These are phyloP conservation scores for Meyerozyma smithsonii DNA, from an alignment of 1,139 yeast genomes.

Conservation along the genomic window DNA sequence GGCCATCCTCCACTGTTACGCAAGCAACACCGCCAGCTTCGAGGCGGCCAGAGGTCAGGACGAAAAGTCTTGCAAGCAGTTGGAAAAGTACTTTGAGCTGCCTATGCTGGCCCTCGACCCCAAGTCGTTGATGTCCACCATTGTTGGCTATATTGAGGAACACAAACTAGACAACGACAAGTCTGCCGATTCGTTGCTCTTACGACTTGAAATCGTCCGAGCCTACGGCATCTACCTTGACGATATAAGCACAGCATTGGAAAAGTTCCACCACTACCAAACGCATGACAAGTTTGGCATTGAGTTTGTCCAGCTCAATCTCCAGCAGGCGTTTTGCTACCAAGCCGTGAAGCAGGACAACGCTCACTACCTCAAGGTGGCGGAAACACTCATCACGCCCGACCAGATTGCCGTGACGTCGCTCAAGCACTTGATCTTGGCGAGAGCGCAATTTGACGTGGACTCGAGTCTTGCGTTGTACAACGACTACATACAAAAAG, in stretches of 20 bases:
- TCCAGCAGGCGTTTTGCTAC: constrained; percentile 25
- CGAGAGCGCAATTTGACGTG: constrained; percentile 39
- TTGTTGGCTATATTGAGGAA: constrained; percentile 16
- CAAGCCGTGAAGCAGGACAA: constrained; percentile 37
- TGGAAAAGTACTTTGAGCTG: constrained; percentile 6
- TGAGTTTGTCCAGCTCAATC: constrained; percentile 26
- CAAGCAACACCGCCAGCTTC: constrained; percentile 2
- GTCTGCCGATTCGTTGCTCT: constrained; percentile 20
- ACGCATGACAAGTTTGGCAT: constrained; percentile 31
- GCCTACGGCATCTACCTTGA: constrained; percentile 4
- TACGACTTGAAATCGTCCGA: constrained; percentile 1
- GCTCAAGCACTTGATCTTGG: constrained; percentile 44
- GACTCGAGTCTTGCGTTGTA: constrained; percentile 46
- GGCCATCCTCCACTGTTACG: not conserved
- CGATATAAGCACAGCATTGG: constrained; percentile 24
- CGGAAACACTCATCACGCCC: constrained; percentile 39
- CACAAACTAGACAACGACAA: constrained; percentile 22
- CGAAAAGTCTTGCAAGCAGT: constrained; percentile 6
- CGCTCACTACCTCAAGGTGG: constrained; percentile 30
- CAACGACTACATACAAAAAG: constrained; percentile 43
- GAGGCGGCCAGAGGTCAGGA: constrained; percentile 6
- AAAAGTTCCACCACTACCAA: constrained; percentile 34
- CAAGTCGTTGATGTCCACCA: not conserved
- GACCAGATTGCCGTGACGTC: constrained; percentile 32
- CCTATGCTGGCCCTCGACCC: constrained; percentile 3